Percentiles rank a stretch among this genome's conserved stretches.
phyloP scores from a whole-genome alignment of 2,329 filamentous ascomycete genomes.

The Fonsecaea pugnacius region DNA sequence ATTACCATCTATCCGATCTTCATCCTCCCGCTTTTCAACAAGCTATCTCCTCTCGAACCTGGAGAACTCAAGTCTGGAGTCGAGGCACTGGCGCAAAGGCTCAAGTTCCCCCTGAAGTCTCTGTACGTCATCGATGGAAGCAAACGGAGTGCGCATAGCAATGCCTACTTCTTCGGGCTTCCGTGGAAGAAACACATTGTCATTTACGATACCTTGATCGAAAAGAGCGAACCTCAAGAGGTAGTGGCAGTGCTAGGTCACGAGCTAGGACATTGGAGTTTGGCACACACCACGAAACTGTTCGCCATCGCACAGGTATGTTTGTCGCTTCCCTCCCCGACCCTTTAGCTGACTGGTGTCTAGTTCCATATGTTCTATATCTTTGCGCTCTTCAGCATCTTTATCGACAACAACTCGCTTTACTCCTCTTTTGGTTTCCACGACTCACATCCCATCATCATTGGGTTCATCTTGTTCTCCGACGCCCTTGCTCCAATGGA shows the following conservation, averaged over 20 bases:
- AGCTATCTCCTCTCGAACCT: conserved; percentile 86
- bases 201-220: conserved; percentile 95
- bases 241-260: conserved; percentile 94
- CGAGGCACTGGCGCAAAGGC: conserved; percentile 77
- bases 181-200: conserved; percentile 99
- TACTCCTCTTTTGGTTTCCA: conserved; percentile 91
- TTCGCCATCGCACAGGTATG: conserved; percentile 82
- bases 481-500: conserved; percentile 95
- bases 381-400: conserved; percentile 93
- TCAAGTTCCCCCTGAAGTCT: conserved; percentile 90
- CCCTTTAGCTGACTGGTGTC: conserved; percentile 9
- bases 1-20: conserved; percentile 95
- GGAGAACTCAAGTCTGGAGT: conserved; percentile 86
- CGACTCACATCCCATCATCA: conserved; percentile 83
- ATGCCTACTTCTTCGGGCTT: conserved; percentile 94
- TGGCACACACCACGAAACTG: conserved; percentile 90
- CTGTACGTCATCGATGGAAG: conserved; percentile 93
- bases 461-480: conserved; percentile 96
- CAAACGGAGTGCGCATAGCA: conserved; percentile 85
- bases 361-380: conserved; percentile 95
- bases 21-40: conserved; percentile 97
- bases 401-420: conserved; percentile 91
- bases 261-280: conserved; percentile 95
- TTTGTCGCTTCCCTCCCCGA: conserved; percentile 4
- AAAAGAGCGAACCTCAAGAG: conserved; percentile 89